Conservation (phyloP, 2,329 filamentous ascomycete species). For the Mycosphaerelloides madeirae region DNA sequence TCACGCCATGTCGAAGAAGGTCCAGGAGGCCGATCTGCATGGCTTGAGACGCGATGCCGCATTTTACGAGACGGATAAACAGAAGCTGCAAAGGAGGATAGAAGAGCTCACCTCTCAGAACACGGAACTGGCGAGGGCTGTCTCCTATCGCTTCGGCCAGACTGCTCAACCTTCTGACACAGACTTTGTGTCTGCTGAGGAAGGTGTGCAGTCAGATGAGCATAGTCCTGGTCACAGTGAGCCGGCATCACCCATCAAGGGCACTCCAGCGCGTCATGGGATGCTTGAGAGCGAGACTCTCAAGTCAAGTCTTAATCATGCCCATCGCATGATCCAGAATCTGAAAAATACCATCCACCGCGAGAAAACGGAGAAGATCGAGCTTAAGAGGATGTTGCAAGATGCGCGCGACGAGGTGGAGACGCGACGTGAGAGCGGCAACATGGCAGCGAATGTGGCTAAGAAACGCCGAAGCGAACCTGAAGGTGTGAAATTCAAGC, state of each 20-base stretch:
- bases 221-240: slow-evolving; percentile 84
- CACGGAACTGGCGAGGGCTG: slow-evolving; percentile 79
- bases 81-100: slow-evolving; percentile 74
- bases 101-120: slow-evolving; percentile 87
- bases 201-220: slow-evolving; percentile 48
- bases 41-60: slow-evolving; percentile 74
- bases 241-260: slow-evolving; percentile 83
- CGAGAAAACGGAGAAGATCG: slow-evolving; percentile 97
- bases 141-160: slow-evolving; percentile 62
- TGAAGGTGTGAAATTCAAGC: slow-evolving; percentile 64
- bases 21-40: slow-evolving; percentile 83
- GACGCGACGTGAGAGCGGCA: slow-evolving; percentile 44
- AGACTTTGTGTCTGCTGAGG: slow-evolving; percentile 58
- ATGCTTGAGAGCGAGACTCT: slow-evolving; percentile 93
- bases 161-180: slow-evolving; percentile 22
- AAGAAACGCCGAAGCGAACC: slow-evolving; percentile 59
- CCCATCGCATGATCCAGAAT: slow-evolving; percentile 93
- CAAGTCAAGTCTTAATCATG: slow-evolving; percentile 88
- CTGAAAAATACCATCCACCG: slow-evolving; percentile 91
- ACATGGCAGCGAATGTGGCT: slow-evolving; percentile 40
- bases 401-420: slow-evolving; percentile 91
- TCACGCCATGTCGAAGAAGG: slow-evolving; percentile 68
- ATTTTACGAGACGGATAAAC: slow-evolving; percentile 72
- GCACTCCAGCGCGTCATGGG: slow-evolving; percentile 74
- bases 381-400: slow-evolving; percentile 90